Evolutionary conservation across 2,329 filamentous ascomycete genomes (phyloP).

Genomic region (Berkeleyomyces basicola): DNA sequence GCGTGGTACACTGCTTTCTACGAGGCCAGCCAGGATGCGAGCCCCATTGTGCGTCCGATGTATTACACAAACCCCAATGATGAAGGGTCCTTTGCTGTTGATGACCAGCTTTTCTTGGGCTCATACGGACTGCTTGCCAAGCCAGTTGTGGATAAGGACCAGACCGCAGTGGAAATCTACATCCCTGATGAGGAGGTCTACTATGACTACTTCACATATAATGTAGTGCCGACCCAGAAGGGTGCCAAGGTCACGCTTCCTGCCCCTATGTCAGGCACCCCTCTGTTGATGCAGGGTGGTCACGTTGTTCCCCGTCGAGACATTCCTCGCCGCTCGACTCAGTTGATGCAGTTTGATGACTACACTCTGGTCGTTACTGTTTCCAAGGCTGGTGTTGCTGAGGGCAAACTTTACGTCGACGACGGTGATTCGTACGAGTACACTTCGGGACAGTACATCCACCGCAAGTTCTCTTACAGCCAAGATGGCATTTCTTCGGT

Average conservation of each 20-base stretch:
- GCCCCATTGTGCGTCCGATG: conserved; percentile 78
- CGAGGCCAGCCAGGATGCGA: conserved; percentile 65
- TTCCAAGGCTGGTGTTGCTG: conserved; percentile 34
- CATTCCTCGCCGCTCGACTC: conserved; percentile 65
- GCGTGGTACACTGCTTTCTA: conserved; percentile 97
- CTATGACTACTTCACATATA: conserved; percentile 90
- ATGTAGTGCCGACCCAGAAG: conserved; percentile 49
- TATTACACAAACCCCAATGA: conserved; percentile 82
- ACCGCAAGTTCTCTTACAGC: conserved; percentile 59
- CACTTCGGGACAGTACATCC: conserved; percentile 70
- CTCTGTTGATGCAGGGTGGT: conserved; percentile 80
- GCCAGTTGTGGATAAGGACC: conserved; percentile 66
- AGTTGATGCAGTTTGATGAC: conserved; percentile 85
- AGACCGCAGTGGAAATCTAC: conserved; percentile 60
- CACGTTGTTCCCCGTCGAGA: conserved; percentile 87
- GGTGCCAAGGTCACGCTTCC: conserved; percentile 53
- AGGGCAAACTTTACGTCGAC: conserved; percentile 76
- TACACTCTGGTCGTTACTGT: conserved; percentile 70
- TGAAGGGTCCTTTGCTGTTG: conserved; percentile 72
- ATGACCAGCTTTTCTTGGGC: conserved; percentile 87
- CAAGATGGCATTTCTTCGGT: conserved; percentile 46
- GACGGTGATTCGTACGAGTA: conserved; percentile 90
- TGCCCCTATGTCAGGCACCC: conserved; percentile 72
- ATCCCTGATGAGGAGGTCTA: conserved; percentile 80
- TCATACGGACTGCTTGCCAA: conserved; percentile 82